Conservation (phyloP, 306 rosid species). For the Quercus gilva region DNA sequence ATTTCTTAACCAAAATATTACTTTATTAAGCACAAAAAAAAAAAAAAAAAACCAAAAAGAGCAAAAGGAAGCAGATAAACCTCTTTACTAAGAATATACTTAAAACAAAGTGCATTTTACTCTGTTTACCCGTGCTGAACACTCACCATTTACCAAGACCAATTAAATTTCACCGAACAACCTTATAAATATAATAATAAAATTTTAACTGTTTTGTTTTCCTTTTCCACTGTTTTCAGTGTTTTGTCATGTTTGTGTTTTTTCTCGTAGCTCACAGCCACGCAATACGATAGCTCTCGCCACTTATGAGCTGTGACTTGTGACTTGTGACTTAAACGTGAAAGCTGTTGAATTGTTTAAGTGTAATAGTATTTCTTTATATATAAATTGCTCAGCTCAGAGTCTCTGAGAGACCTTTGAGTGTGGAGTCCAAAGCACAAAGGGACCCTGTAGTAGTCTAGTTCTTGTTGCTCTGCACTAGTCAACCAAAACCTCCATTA, state of each 20-base stretch:
- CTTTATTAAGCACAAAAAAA: no score
- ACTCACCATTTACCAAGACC: neutral
- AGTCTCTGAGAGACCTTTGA: constrained; percentile 5
- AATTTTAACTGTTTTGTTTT: constrained; percentile 1
- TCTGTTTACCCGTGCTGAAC: no score
- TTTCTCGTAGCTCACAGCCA: constrained; percentile 24
- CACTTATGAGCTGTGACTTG: constrained; percentile 45
- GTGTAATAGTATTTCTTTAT: constrained; percentile 5
- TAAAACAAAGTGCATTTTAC: no score
- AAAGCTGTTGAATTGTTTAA: constrained; percentile 20
- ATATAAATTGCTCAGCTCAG: constrained; percentile 32
- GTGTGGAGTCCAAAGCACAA: constrained; percentile 26
- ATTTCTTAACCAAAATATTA: no score
- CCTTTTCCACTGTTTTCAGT: neutral
- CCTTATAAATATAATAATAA: neutral
- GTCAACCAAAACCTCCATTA: constrained; percentile 1
- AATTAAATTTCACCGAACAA: neutral
- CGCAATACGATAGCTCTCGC: constrained; percentile 24
- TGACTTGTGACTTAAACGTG: neutral
- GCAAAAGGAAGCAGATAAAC: no score
- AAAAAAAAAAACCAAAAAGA: no score
- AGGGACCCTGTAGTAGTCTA: constrained; percentile 24
- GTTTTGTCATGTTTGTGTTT: constrained; percentile 2
- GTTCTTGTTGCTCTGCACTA: constrained; percentile 17
- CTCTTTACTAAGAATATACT: no score